These are phyloP conservation scores for Fusarium decemcellulare DNA, from an alignment of 2,329 filamentous ascomycete genomes.

Conservation along the genomic window DNA sequence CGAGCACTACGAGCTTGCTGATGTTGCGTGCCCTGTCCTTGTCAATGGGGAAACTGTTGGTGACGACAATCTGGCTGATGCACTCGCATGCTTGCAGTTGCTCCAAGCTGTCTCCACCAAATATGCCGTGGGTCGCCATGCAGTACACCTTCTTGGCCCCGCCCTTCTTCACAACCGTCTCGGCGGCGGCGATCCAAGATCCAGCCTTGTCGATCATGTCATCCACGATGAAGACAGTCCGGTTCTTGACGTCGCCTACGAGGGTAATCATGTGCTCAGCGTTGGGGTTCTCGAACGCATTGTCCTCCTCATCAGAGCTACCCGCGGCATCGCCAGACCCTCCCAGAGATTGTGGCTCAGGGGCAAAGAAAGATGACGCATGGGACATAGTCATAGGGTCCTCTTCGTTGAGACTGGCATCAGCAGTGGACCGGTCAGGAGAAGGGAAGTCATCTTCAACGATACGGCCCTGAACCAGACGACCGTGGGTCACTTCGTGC, in stretches of 20 bases:
- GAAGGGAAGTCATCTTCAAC: constrained; percentile 95
- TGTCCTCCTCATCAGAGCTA: constrained; percentile 93
- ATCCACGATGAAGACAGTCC: constrained; percentile 94
- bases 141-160: constrained; percentile 95
- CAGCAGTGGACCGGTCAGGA: constrained; percentile 78
- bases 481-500: constrained; percentile 90
- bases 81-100: constrained; percentile 94
- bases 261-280: constrained; percentile 96
- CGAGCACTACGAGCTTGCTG: constrained; percentile 89
- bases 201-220: constrained; percentile 99
- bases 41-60: constrained; percentile 95
- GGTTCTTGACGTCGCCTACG: constrained; percentile 92
- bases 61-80: constrained; percentile 95
- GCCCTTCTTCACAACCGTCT: constrained; percentile 95
- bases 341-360: constrained; percentile 78
- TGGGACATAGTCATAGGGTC: constrained; percentile 87
- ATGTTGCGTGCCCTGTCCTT: constrained; percentile 78
- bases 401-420: constrained; percentile 75
- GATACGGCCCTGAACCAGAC: constrained; percentile 93
- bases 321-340: constrained; percentile 88
- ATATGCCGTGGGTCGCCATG: constrained; percentile 96
- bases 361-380: constrained; percentile 85
- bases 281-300: constrained; percentile 83
- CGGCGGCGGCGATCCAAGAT: constrained; percentile 97
- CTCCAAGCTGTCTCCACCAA: constrained; percentile 89